Conservation (phyloP, 345 rosid species). For the Brassica napus region DNA sequence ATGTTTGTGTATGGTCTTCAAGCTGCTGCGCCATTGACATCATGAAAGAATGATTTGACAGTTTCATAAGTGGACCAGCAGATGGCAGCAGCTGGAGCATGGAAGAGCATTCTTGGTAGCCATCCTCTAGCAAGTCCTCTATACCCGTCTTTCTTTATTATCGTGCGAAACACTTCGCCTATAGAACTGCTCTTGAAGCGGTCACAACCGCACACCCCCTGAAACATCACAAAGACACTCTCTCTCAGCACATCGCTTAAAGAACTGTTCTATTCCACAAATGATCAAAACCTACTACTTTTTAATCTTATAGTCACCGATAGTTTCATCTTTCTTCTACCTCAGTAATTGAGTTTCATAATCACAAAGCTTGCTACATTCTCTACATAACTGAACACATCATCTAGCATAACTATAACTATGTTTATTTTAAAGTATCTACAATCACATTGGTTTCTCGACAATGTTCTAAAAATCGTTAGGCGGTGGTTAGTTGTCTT, state of each 20-base stretch:
- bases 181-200: background rate
- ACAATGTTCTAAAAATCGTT: too few species aligned
- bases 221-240: background rate
- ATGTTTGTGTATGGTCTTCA: background rate
- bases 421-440: background rate
- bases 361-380: too few species aligned
- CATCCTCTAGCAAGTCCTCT: conserved; percentile 7
- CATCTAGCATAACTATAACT: background rate
- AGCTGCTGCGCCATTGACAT: background rate
- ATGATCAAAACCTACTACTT: background rate
- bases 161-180: background rate
- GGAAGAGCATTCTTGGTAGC: background rate
- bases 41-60: background rate
- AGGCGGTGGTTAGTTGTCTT: too few species aligned
- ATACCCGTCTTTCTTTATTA: background rate
- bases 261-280: background rate
- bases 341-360: background rate
- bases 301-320: background rate
- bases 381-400: background rate
- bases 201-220: conserved; percentile 2
- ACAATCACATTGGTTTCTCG: conserved; percentile 10
- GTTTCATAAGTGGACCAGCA: background rate
- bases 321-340: too few species aligned
- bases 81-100: background rate
- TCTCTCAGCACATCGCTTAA: too few species aligned